Evolutionary conservation across 2,329 filamentous ascomycete genomes (phyloP), one percentile per base, ranked within the genome.

Genomic region (Pyricularia sp.): DNA sequence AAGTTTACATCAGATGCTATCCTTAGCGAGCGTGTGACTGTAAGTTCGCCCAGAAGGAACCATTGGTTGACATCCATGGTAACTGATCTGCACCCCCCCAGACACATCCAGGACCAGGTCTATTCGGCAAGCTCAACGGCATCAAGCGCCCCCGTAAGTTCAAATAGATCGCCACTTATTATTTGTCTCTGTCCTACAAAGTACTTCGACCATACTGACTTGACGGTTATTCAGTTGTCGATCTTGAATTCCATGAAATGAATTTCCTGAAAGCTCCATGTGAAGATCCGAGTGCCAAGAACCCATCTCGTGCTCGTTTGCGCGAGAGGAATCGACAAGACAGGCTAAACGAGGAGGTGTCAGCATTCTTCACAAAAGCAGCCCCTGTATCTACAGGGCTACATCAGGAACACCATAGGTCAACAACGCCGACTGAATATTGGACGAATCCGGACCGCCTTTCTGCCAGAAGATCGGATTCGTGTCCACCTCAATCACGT

Each of bases 1-100:
- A 81, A 81, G 24, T 89, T 88, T 67, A 75, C 75, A 13, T 86
- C 85, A 0, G 72, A 78, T 3, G 81, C 80, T 63, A 78, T 88
- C 57, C 72, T 78, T 12, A 77, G 78, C 62, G 74, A 78, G n/a
- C 78, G 82, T 10, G 73, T 85, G 64, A 85, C 82, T 19, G 83
- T 85, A 71, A 69, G 77, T 57, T 62, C 33, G 12, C 31, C 40
- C 3, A 10, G 60, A 24, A 40, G 2, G 19, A 40, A 53, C 12
- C 22, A 28, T 9, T 16, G 9, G 9, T 35, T 22, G 8, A 10
- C 62, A 57, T 10, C 62, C 66, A 13, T 60, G 57, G 10, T 69
- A 67, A 8, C 69, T 68, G 31, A 66, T 67, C 62, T 33, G 62
- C 63, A 66, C 40, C 22, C 26, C 22, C 26, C 44, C 57, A 65